Base-by-base conservation (phyloP, 768 basidiomycete genomes). In the Tremella yokohamensis region DNA sequence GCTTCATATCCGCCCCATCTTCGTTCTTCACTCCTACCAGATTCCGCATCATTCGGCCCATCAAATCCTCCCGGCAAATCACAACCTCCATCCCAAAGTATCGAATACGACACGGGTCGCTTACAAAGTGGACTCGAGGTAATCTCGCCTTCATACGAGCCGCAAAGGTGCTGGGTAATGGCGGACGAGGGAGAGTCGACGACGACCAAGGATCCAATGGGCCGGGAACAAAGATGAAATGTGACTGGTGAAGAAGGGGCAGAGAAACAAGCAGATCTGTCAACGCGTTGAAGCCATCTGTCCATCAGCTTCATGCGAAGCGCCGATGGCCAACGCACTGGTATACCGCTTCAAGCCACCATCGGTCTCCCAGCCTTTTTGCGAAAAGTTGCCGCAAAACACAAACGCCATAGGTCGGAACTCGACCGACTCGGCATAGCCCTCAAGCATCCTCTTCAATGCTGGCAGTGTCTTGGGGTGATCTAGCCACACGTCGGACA, bases 81-180 rank as follows among this genome's bases (percentile, higher is more conserved):
- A 97, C 92, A 53, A 99, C 85, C 78, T 99, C 96, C 73, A 97
- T 93, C 25, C 89, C 84, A 73, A 93, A 93, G 72, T 96, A 97
- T 68, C 89, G 89, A 68, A 98, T 84, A 18, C 96, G 84, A 77
- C 91, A 94, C 1, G 96, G 96, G 75, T 97, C 96, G 38, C 85
- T 87, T 8, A 84, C 86, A 69, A 98, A 87, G 66, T 88, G 84
- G 1, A 85, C 82, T 69, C 88, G 87, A 0, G 91, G 89, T 24
- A 98, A 76, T 64, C 85, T 85, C 0, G 82, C 78, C 66, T 81
- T 84, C 37, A 99, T 78, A 38, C 86, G 84, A 15, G 84, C 77
- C 0, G 84, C 82, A 66, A 98, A 85, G 1, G 84, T 82, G 0
- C 87, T 83, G 3, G 97, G 83, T 25, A 99, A 80, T 1, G 89